Base-by-base conservation (phyloP, 805 yeast genomes). In the Wickerhamomyces pijperi region DNA sequence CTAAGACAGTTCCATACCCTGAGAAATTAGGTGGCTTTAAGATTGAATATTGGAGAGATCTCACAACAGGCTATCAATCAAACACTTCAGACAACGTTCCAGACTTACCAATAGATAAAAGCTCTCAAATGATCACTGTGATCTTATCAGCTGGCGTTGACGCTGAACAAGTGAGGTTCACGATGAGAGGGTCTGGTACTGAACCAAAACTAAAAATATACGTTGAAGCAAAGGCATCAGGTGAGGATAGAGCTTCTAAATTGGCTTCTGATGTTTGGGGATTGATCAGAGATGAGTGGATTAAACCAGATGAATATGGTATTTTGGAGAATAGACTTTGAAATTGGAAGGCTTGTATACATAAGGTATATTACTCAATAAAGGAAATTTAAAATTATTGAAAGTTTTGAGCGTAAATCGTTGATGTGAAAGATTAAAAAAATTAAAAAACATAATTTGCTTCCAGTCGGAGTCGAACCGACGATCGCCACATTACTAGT, bases 181-280 rank as follows among this genome's bases (percentile, higher is more conserved):
- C 97, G 0, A 77, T 84, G 37, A 70, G 98, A 39, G 97, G 97
- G 0, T 85, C 95, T 3, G 98, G 98, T 11, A 90, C 98, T 0
- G 98, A 90, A 57, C 97, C 97, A 3, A 90, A 90, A 56, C 65
- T 90, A 46, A 90, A 90, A 58, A 83, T 90, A 1, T 90, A 90
- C 60, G 78, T 90, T 28, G 98, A 90, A 54, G 92, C 94, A 0
- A 59, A 59, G 33, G 69, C 85, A 0, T 37, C 45, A 0, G 56
- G 63, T 8, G 82, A 70, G 34, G 51, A 42, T 0, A 53, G 58
- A 3, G 83, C 95, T 0, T 43, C 48, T 0, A 42, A 34, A 0
- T 51, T 79, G 8, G 90, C 95, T 0, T 59, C 59, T 15, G 57
- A 63, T 17, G 81, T 85, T 8, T 90, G 97, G 97, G 55, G 63